Percentiles rank a stretch among this genome's conserved stretches.
phyloP scores from a whole-genome alignment of 805 yeast genomes.

The Metschnikowia borealis region DNA sequence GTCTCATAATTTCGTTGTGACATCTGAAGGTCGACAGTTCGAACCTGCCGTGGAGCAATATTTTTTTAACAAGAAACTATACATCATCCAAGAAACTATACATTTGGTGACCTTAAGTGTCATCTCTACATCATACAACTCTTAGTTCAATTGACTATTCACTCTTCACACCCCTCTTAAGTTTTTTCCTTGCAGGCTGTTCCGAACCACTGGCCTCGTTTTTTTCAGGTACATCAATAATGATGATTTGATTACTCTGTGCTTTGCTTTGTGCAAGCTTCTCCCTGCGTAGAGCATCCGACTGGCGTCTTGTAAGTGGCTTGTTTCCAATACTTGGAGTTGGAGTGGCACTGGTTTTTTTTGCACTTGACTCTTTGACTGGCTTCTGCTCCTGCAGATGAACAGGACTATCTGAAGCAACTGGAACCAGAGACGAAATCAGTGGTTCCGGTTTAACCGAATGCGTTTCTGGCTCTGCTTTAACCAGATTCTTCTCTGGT shows the following conservation, averaged over 20 bases:
- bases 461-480: too few relatives aligned
- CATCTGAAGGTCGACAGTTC: constrained; percentile 46
- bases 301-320: neutral
- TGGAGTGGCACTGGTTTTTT: neutral
- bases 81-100: neutral
- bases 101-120: too few relatives aligned
- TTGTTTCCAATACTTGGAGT: neutral
- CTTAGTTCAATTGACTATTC: neutral
- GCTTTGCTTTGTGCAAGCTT: neutral
- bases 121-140: too few relatives aligned
- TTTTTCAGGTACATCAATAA: neutral
- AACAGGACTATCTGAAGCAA: too few relatives aligned
- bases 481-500: too few relatives aligned
- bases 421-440: neutral
- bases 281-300: neutral
- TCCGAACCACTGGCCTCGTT: neutral
- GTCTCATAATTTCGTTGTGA: constrained; percentile 24
- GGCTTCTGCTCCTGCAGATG: neutral
- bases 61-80: constrained; percentile 8
- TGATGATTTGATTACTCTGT: neutral
- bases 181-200: neutral
- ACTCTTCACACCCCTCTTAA: neutral
- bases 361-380: neutral
- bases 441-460: neutral
- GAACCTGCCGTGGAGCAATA: constrained; percentile 45